Conservation (phyloP, 2,329 filamentous ascomycete species). For the Aphanocladium album region DNA sequence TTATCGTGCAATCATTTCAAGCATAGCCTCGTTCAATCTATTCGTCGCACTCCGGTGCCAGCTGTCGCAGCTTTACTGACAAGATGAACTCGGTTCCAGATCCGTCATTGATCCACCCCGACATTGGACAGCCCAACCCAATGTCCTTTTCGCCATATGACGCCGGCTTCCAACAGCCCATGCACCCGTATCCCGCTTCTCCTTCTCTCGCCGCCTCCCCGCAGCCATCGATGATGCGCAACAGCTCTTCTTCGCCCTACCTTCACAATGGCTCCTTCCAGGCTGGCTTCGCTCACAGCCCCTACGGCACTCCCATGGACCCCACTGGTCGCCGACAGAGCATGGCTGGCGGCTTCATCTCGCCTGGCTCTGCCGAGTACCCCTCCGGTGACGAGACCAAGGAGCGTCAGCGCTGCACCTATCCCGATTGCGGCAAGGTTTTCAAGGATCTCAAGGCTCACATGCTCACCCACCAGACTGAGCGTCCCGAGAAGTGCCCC, state of each 20-base stretch:
- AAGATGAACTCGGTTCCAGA: conserved; percentile 35
- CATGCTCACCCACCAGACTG: conserved; percentile 88
- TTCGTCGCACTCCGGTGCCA: conserved; percentile 2
- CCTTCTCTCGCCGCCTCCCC: conserved; percentile 56
- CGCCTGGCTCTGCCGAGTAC: conserved; percentile 53
- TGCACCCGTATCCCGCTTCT: conserved; percentile 52
- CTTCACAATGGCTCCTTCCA: conserved; percentile 51
- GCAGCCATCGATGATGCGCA: conserved; percentile 43
- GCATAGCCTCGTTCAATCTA: background rate
- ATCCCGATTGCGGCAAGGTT: conserved; percentile 75
- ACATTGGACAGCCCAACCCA: conserved; percentile 41
- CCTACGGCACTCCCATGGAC: conserved; percentile 44
- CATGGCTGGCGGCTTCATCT: conserved; percentile 61
- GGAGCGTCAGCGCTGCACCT: conserved; percentile 69
- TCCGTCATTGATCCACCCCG: conserved; percentile 52
- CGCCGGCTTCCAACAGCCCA: conserved; percentile 40
- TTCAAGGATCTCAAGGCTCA: conserved; percentile 93
- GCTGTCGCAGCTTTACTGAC: conserved; percentile 30
- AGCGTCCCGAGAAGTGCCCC: conserved; percentile 90
- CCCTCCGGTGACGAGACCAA: conserved; percentile 59
- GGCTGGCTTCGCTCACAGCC: conserved; percentile 49
- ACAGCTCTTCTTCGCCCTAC: conserved; percentile 62
- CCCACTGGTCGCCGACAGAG: conserved; percentile 57
- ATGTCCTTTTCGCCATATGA: conserved; percentile 45
- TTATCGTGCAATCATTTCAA: background rate